Evolutionary conservation across 1,284 basidiomycete genomes (phyloP).

Genomic region (Apiotrichum gracile): DNA sequence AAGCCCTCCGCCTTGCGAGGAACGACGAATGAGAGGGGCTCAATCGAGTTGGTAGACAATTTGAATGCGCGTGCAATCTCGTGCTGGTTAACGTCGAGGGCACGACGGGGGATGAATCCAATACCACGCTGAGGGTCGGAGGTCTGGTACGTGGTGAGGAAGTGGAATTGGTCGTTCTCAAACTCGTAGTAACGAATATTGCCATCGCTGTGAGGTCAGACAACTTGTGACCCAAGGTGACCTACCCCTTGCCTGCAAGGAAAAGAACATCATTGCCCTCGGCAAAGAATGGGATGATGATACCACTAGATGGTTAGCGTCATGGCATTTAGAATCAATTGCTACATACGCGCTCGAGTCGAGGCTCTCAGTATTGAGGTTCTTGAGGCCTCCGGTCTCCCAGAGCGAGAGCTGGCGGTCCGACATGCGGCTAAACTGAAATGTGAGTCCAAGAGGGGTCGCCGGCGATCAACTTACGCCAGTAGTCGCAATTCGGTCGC

Average conservation of each 20-base stretch:
- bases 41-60: conserved; percentile 65
- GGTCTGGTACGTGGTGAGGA: conserved; percentile 82
- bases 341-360: conserved; percentile 65
- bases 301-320: conserved; percentile 57
- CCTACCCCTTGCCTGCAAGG: conserved; percentile 61
- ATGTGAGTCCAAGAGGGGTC: neutral
- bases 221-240: neutral
- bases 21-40: conserved; percentile 89
- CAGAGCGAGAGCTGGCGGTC: conserved; percentile 84
- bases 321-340: neutral
- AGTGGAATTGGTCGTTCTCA: conserved; percentile 74
- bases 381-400: conserved; percentile 68
- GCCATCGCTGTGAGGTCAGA: conserved; percentile 63
- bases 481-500: conserved; percentile 82
- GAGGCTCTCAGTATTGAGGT: conserved; percentile 67
- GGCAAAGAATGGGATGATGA: conserved; percentile 95
- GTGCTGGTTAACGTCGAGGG: conserved; percentile 80
- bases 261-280: conserved; percentile 88
- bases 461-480: conserved; percentile 49
- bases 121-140: conserved; percentile 83
- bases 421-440: conserved; percentile 79
- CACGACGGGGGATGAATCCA: conserved; percentile 87
- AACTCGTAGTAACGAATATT: conserved; percentile 95
- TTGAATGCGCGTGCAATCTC: conserved; percentile 97
- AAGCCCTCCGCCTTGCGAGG: conserved; percentile 62